Base-by-base conservation (phyloP, 2,329 filamentous ascomycete genomes). In the Mariannaea elegans region DNA sequence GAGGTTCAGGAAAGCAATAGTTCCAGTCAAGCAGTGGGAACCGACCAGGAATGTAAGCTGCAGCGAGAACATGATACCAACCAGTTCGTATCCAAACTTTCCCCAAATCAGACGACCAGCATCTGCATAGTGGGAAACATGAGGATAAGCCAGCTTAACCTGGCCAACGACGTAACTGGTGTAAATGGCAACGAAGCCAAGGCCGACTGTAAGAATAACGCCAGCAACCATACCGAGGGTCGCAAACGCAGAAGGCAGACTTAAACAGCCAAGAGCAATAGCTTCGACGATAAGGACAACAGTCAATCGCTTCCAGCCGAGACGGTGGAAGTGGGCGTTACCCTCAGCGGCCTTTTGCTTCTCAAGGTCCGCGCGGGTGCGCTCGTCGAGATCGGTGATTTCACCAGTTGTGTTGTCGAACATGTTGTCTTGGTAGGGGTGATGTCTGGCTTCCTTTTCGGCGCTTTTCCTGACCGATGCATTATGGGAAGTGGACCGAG, bases 11-110 rank as follows among this genome's bases (percentile, higher is more conserved):
- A 90, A 82, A 64, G 87, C 87, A 65, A 90, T 86, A 21, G 81
- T 81, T 65, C 89, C 90, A 0, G 87, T 88, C 52, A 56, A 90
- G 77, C 77, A 72, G 34, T 91, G 89, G 19, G 86, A 87, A n/a
- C 82, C 85, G 77, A 87, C 85, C 69, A 88, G 82, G 76, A 90
- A 89, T 44, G 89, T 73, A n/a, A 90, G 77, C 72, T 89, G 84
- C 14, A 89, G 50, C 12, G 45, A 39, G 50, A 56, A 60, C 44
- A 60, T 55, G 39, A 54, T 7, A 19, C 50, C 72, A 10, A 82
- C 75, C 42, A 90, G 65, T 66, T 88, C 84, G 55, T 84, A 81
- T 0, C 85, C 86, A 24, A 83, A 75, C 14, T 74, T 76, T 3
- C 89, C 88, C 56, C 79, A 77, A 44, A 90, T 77, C 38, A 90